Base-by-base conservation (phyloP, 805 yeast species). In the Metschnikowia lunata region DNA sequence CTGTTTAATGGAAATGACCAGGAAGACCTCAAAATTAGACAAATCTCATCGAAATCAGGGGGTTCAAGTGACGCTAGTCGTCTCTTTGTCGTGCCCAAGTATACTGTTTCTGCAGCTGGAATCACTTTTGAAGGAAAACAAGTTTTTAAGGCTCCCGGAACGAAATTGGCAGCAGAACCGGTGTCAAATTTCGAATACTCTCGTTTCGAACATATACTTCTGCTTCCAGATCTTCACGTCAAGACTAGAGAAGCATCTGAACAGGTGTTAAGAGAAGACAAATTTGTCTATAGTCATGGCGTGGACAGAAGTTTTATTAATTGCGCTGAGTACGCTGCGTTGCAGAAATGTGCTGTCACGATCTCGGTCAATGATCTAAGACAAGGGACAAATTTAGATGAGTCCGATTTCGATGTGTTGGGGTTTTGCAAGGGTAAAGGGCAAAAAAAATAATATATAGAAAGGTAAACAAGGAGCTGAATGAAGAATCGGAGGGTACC, bases 331-430 rank as follows among this genome's bases (percentile, higher is more conserved):
- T 30, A 26, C 13, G 32, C 23, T 18, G 49, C 49, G 1, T 35
- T 49, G 29, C 31, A 42, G 32, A 33, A 26, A n/a, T 49, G 53
- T 36, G 27, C 15, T 7, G 45, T 49, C 27, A 41, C 53, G 6
- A 46, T 49, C 29, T 40, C 54, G 4, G 50, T 48, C 26, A 37
- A 7, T 13, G 13, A 12, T 13, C 34, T 31, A n/a, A 13, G 4
- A 6, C 15, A 11, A 12, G 15, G 34, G 6, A 31, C 15, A 8
- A 31, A 13, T 13, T 31, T 31, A 14, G 34, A 31, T 6, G 34
- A 10, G 8, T 10, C n/a, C 13, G 15, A 6, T 8, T 31, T 31
- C 9, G 34, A 31, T 7, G 15, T 31, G 13, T 3, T 31, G 34
- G 13, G 13, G 3, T 31, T 14, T 31, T 31, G 34, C 13, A 13